Evolutionary conservation across 371 early-diverging fungal species (phyloP).

Genomic region (Mucor sp.): DNA sequence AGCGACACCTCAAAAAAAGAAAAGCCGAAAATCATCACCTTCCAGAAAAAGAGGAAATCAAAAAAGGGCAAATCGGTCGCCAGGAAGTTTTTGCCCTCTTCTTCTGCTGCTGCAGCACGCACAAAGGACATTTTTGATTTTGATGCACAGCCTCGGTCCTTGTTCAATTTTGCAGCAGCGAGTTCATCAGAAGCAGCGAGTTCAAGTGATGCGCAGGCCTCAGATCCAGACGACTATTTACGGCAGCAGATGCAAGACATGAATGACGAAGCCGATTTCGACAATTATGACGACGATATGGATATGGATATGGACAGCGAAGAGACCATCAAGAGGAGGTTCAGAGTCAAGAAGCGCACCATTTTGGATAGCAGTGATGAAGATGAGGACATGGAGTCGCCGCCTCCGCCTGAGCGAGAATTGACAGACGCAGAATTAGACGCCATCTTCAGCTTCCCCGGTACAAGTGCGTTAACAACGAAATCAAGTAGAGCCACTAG

Average conservation of each 20-base stretch:
- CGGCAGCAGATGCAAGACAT: neutral
- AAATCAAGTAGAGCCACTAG: neutral
- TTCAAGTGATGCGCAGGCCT: neutral
- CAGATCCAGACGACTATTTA: neutral
- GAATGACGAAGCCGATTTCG: neutral
- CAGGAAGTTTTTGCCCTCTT: neutral
- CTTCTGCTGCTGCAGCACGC: neutral
- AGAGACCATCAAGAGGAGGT: neutral
- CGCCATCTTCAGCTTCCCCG: constrained; percentile 10
- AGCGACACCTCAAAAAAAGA: neutral
- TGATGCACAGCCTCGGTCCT: neutral
- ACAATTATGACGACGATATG: neutral
- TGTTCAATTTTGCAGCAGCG: neutral
- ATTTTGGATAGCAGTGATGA: constrained; percentile 1
- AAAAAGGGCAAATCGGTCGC: neutral
- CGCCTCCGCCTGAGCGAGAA: neutral
- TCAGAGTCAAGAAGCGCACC: neutral
- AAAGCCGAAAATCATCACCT: neutral
- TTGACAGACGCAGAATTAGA: constrained; percentile 1
- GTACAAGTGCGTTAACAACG: neutral
- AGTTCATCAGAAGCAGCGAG: neutral
- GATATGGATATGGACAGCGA: neutral
- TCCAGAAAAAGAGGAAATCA: neutral
- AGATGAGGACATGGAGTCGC: neutral
- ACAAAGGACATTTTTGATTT: constrained; percentile 10